Percentiles rank a stretch among this genome's conserved stretches.
These are phyloP conservation scores for Parasarocladium wereldwijsianum DNA, from an alignment of 2,329 filamentous ascomycete species.

Conservation along the genomic window DNA sequence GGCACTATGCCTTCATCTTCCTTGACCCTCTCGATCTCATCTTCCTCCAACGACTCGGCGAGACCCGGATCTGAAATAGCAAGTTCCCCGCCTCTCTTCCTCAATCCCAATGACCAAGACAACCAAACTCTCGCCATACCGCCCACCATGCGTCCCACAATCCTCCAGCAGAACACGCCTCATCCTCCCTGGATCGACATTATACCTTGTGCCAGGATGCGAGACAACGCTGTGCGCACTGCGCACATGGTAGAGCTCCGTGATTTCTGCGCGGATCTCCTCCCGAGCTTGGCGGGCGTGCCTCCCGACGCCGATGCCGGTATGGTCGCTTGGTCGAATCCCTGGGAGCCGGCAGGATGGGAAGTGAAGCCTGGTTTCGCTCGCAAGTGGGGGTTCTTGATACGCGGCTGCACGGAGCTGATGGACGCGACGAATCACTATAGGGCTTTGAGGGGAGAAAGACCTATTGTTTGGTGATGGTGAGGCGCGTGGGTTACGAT, in stretches of 20 bases:
- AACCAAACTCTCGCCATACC: not conserved
- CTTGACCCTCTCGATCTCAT: not conserved
- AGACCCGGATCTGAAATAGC: no score
- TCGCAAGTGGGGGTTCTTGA: not conserved
- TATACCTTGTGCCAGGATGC: not conserved
- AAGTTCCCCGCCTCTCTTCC: constrained; percentile 1
- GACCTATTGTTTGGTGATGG: not conserved
- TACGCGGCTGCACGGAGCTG: not conserved
- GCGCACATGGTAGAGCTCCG: not conserved
- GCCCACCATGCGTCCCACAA: not conserved
- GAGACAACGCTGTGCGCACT: not conserved
- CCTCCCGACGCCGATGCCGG: not conserved
- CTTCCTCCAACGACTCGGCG: no score
- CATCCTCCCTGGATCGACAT: not conserved
- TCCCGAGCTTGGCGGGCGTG: not conserved
- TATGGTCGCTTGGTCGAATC: not conserved
- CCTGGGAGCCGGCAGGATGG: not conserved
- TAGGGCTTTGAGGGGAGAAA: not conserved
- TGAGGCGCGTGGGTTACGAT: no score
- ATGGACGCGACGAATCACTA: not conserved
- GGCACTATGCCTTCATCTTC: not conserved
- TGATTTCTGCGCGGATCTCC: not conserved
- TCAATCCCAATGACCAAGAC: not conserved
- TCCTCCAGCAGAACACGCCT: not conserved
- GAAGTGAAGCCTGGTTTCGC: not conserved